Conservation (phyloP, 768 basidiomycete species). For the Cystofilobasidium macerans region DNA sequence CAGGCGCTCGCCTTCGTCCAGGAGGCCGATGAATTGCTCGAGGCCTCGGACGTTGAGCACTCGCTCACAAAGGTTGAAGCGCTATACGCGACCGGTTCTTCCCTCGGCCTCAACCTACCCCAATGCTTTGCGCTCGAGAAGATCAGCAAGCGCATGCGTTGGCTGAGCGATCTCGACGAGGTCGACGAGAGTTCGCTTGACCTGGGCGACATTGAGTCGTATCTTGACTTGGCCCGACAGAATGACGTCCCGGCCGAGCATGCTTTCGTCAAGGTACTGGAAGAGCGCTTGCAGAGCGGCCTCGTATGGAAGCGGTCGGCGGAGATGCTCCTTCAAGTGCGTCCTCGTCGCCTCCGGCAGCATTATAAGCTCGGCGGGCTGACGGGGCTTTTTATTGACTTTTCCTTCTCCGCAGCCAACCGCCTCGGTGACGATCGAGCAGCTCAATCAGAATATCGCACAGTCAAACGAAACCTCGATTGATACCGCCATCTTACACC, state of each 20-base stretch:
- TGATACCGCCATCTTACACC: slow-evolving; percentile 49
- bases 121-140: slow-evolving; percentile 67
- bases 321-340: slow-evolving; percentile 45
- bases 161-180: slow-evolving; percentile 58
- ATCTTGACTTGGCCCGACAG: slow-evolving; percentile 57
- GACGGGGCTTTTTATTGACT: no score
- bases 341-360: not conserved
- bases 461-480: slow-evolving; percentile 59
- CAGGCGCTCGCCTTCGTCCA: slow-evolving; percentile 32
- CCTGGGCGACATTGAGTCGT: slow-evolving; percentile 63
- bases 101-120: slow-evolving; percentile 71
- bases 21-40: slow-evolving; percentile 31
- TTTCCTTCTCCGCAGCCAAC: not conserved
- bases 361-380: not conserved
- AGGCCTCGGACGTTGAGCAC: slow-evolving; percentile 36
- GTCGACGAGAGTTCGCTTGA: slow-evolving; percentile 58
- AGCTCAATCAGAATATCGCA: slow-evolving; percentile 61
- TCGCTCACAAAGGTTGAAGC: slow-evolving; percentile 50
- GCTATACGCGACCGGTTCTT: slow-evolving; percentile 57
- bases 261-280: slow-evolving; percentile 53
- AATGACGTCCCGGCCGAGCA: slow-evolving; percentile 59
- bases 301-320: slow-evolving; percentile 67
- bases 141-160: slow-evolving; percentile 66
- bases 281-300: slow-evolving; percentile 56
- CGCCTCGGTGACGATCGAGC: slow-evolving; percentile 55